phyloP scores from a whole-genome alignment of 176 grass and related monocot genomes.

The Themeda triandra region DNA sequence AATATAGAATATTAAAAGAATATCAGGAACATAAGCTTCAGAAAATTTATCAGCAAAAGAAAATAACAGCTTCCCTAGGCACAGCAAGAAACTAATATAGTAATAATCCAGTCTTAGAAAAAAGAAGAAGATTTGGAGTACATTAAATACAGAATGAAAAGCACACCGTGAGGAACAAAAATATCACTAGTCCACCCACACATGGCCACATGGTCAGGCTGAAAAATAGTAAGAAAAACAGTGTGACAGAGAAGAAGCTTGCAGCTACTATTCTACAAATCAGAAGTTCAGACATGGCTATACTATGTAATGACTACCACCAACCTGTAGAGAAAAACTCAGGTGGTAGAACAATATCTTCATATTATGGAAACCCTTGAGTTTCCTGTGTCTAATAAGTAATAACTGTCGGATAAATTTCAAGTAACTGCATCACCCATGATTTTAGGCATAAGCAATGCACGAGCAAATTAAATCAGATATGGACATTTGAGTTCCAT shows the following conservation, averaged over 20 bases:
- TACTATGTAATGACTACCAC: not conserved
- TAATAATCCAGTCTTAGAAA: not conserved
- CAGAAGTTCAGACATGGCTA: not conserved
- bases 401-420: not conserved
- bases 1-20: constrained; percentile 29
- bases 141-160: not conserved
- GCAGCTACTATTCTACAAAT: constrained; percentile 7
- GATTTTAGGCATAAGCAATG: not conserved
- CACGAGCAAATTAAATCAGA: not conserved
- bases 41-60: not conserved
- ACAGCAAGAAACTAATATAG: not conserved
- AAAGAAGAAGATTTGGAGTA: not conserved
- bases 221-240: not conserved
- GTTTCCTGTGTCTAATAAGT: not conserved
- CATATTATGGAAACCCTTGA: not conserved
- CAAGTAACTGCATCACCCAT: not conserved
- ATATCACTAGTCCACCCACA: not conserved
- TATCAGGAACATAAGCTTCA: not conserved
- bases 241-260: not conserved
- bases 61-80: not conserved
- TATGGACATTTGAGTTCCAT: not conserved
- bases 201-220: not conserved
- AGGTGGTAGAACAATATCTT: not conserved
- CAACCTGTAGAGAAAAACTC: not conserved
- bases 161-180: not conserved